phyloP scores from a whole-genome alignment of 148 eudicot genomes.

The Dianthus caryophyllus region DNA sequence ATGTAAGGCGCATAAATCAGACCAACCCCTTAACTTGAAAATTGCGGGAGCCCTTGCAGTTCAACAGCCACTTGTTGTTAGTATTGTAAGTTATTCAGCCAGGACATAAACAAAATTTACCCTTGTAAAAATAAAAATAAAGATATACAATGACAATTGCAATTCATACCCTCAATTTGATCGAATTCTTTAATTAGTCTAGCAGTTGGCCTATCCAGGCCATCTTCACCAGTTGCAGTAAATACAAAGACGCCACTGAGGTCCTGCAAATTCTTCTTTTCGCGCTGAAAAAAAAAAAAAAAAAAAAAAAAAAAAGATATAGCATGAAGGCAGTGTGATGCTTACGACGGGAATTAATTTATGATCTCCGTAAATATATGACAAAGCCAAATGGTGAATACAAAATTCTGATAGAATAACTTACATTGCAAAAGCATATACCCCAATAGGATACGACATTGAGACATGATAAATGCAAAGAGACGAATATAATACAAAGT shows the following conservation, averaged over 20 bases:
- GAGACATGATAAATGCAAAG: neutral
- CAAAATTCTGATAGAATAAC: neutral
- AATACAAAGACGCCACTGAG: slow-evolving; percentile 67
- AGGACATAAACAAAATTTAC: neutral
- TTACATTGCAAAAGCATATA: neutral
- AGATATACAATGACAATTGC: neutral
- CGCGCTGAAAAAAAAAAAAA: slow-evolving; percentile 49
- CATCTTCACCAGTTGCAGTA: slow-evolving; percentile 72
- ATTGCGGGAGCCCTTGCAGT: too few relatives aligned
- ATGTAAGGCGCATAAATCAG: too few relatives aligned
- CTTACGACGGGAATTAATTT: neutral
- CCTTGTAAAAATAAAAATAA: neutral
- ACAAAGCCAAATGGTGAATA: neutral
- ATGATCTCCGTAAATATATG: neutral
- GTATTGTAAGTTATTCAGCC: neutral
- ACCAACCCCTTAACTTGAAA: too few relatives aligned
- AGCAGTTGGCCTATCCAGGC: slow-evolving; percentile 78
- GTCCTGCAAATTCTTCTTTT: slow-evolving; percentile 88
- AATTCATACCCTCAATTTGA: slow-evolving; percentile 56
- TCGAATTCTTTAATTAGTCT: slow-evolving; percentile 84
- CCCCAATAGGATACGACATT: neutral
- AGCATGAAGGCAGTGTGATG: neutral
- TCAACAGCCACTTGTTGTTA: too few relatives aligned
- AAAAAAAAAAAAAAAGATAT: slow-evolving; percentile 8
- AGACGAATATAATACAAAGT: neutral